Base-by-base conservation (phyloP, 2,329 filamentous ascomycete genomes). In the Mollisia scopiformis region DNA sequence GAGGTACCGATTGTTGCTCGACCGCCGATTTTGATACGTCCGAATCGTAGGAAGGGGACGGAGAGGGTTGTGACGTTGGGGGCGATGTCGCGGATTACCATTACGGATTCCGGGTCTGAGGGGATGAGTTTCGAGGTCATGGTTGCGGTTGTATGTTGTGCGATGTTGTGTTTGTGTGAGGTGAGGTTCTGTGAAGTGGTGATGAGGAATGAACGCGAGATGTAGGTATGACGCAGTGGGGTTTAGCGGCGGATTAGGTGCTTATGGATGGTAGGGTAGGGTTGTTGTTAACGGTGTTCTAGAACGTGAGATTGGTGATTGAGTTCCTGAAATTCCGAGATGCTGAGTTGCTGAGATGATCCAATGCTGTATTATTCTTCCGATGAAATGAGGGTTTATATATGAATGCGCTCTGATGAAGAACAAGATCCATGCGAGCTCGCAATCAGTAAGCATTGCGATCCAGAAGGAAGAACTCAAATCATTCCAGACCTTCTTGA, bases 11-110 rank as follows among this genome's bases (percentile, higher is more conserved):
- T 81, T 5, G 95, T 98, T 64, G 87, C 93, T 71, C 95, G 84
- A 49, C 93, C 94, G 58, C 95, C 95, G 70, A 99, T 82, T 72
- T 92, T 92, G 71, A 97, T 77, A 53, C 79, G 81, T 54, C 93
- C 93, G 71, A 91, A 91, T 50, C 95, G 90, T 55, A 85, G 77
- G 77, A 99, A 99, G 7, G 95, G 95, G 2, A 93, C 84, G 10
- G 90, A 93, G 69, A 93, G 83, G 13, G 90, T 96, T 43, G 86
- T 87, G 25, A 97, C 84, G 67, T 89, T 88, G 14, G 91, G 90
- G 1, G 90, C 91, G 69, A 98, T 78, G 69, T 93, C 84, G 65
- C 94, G 91, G 71, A 96, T 94, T 63, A 97, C 92, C 89, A 97
- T 96, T 65, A 95, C 88, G 71, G 91, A 86, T 19, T 87, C 84